Base-by-base conservation (phyloP, 257 asterid species). In the Nicotiana obtusifolia region DNA sequence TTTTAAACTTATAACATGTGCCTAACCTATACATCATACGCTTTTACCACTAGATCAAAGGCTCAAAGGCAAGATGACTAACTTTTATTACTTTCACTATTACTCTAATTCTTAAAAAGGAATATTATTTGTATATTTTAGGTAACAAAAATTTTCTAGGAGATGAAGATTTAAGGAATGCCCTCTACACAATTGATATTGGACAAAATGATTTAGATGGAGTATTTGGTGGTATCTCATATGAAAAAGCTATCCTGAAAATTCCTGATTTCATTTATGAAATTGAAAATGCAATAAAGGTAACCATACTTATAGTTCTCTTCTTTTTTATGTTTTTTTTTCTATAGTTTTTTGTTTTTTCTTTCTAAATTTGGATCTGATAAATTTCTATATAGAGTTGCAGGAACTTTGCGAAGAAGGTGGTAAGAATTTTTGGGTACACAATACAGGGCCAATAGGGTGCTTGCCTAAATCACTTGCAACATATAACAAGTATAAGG, bases 401-500 rank as follows among this genome's bases (percentile, higher is more conserved):
- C n/a, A 85, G 92, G 86, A 10, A 9, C 62, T 87, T 4, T 83
- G 85, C 81, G 44, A 11, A 31, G 26, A 24, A 41, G 91, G 92
- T 8, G 92, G 90, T 49, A 88, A 30, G 69, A 85, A 86, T 0
- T 85, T 89, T 10, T 89, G 92, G 92, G 85, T 89, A 78, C 91
- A 89, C 1, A 88, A 84, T 22, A 88, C 92, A 5, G 92, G 92
- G 17, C 92, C 92, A 60, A 22, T 89, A 64, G 92, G 92, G 13
- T 89, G 92, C 80, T 69, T 88, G 82, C 92, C 92, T 24, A 83
- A 68, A 44, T 75, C 84, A 67, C 83, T 89, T 2, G 83, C 82
- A 49, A 80, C 81, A 5, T 80, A 73, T 8, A 83, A 71, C 9
- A 80, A 86, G 13, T 69, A 66, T 7, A 75, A 69, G 13, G 77